A percentile compares a stretch with the other conserved stretches of the same genome.
Conservation (phyloP, 208 protist species). For the Blastocrithidia nonstop region DNA sequence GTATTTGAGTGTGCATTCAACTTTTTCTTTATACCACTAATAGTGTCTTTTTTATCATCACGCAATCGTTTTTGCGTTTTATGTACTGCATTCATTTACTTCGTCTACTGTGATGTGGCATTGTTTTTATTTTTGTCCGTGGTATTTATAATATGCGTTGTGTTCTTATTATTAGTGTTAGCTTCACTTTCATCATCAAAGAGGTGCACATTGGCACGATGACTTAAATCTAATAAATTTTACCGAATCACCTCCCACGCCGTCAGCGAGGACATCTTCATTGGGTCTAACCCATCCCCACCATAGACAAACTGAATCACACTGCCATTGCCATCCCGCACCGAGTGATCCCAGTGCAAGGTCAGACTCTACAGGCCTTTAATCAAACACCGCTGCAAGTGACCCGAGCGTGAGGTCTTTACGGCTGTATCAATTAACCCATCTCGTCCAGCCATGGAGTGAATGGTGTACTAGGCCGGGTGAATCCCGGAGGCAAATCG, state of each 20-base stretch:
- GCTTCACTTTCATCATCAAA: neutral
- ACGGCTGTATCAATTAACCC: slow-evolving; percentile 99
- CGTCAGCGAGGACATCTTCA: slow-evolving; percentile 84
- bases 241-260: slow-evolving; percentile 88
- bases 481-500: slow-evolving; percentile 99
- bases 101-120: slow-evolving; percentile 3
- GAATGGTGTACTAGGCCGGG: slow-evolving; percentile 98
- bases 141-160: neutral
- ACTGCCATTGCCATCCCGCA: slow-evolving; percentile 89
- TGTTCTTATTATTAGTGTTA: neutral
- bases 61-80: too few relatives aligned
- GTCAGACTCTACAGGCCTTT: slow-evolving; percentile 92
- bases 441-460: slow-evolving; percentile 99
- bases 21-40: too few relatives aligned
- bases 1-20: too few relatives aligned
- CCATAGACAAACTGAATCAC: slow-evolving; percentile 97
- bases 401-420: slow-evolving; percentile 98
- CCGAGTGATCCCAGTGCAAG: slow-evolving; percentile 92
- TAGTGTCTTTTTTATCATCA: too few relatives aligned
- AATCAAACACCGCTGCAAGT: slow-evolving; percentile 95
- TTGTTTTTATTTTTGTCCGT: slow-evolving; percentile 12
- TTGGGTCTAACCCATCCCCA: slow-evolving; percentile 95
- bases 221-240: slow-evolving; percentile 47
- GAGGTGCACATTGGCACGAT: slow-evolving; percentile 2
- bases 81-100: too few relatives aligned